These are phyloP conservation scores for Diaporthe helianthi DNA, from an alignment of 2,329 filamentous ascomycete species.

Conservation along the genomic window DNA sequence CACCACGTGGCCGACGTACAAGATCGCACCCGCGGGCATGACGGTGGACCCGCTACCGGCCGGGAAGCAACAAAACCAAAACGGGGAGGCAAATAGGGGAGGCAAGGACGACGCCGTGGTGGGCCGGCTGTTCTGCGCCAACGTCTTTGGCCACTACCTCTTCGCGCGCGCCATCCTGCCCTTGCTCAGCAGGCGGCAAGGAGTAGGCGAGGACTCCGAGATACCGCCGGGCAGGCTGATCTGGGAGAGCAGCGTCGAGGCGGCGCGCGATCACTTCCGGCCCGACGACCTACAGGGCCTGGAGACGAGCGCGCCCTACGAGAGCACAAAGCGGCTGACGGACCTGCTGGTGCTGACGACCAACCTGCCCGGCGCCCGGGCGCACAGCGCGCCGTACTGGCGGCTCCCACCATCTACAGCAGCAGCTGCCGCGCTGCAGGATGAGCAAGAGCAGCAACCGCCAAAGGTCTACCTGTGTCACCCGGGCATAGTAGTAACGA, in stretches of 20 bases:
- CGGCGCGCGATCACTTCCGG: constrained; percentile 60
- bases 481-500: constrained; percentile 85
- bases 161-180: constrained; percentile 82
- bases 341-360: constrained; percentile 82
- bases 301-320: constrained; percentile 71
- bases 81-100: constrained; percentile 34
- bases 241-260: constrained; percentile 87
- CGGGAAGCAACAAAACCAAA: constrained; percentile 54
- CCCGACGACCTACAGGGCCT: constrained; percentile 80
- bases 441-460: not conserved
- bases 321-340: constrained; percentile 85
- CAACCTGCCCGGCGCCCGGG: constrained; percentile 67
- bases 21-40: constrained; percentile 63
- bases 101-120: constrained; percentile 56
- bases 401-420: constrained; percentile 31
- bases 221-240: constrained; percentile 71
- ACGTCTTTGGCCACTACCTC: constrained; percentile 95
- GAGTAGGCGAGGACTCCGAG: constrained; percentile 40
- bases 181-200: constrained; percentile 62
- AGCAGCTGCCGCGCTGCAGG: constrained; percentile 26
- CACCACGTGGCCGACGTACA: constrained; percentile 80
- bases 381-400: constrained; percentile 65
- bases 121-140: constrained; percentile 86
- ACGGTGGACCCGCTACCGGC: constrained; percentile 51
- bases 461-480: constrained; percentile 73